Evolutionary conservation across 1,284 basidiomycete genomes (phyloP).

Genomic region (Tylopilus sp.): DNA sequence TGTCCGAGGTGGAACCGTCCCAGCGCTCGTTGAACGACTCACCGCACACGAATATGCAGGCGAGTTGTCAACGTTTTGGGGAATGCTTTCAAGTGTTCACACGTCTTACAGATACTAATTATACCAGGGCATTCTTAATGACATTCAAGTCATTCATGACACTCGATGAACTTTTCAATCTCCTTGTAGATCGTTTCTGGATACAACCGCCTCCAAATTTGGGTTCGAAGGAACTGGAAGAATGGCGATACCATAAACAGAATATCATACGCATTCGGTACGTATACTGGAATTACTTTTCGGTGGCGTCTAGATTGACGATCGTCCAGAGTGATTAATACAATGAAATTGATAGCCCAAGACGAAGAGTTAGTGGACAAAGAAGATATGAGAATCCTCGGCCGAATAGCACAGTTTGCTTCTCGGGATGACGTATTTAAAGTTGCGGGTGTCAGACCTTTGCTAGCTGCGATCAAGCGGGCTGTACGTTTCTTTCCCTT

Average conservation of each 20-base stretch:
- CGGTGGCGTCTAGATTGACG: neutral
- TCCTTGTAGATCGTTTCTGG: slow-evolving; percentile 75
- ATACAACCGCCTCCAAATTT: slow-evolving; percentile 69
- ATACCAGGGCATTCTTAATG: slow-evolving; percentile 83
- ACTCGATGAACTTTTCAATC: slow-evolving; percentile 71
- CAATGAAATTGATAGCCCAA: slow-evolving; percentile 67
- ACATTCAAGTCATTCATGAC: slow-evolving; percentile 87
- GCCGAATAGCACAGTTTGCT: slow-evolving; percentile 67
- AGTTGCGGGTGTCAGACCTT: slow-evolving; percentile 62
- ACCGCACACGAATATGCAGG: slow-evolving; percentile 77
- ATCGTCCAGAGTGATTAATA: slow-evolving; percentile 64
- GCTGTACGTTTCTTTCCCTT: slow-evolving; percentile 52
- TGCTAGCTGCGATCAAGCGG: slow-evolving; percentile 64
- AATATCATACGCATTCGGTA: slow-evolving; percentile 76
- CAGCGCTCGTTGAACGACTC: slow-evolving; percentile 76
- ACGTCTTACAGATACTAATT: slow-evolving; percentile 63
- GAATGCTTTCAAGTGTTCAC: slow-evolving; percentile 6
- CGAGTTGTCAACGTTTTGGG: slow-evolving; percentile 38
- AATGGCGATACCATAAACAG: slow-evolving; percentile 81
- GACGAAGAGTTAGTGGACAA: slow-evolving; percentile 69
- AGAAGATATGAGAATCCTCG: slow-evolving; percentile 64
- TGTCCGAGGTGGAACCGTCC: slow-evolving; percentile 78
- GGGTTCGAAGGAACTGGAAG: slow-evolving; percentile 60
- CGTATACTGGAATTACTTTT: slow-evolving; percentile 8
- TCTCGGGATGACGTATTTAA: slow-evolving; percentile 55